Conservation (phyloP, 2,329 filamentous ascomycete genomes). For the Arthroderma sp. region DNA sequence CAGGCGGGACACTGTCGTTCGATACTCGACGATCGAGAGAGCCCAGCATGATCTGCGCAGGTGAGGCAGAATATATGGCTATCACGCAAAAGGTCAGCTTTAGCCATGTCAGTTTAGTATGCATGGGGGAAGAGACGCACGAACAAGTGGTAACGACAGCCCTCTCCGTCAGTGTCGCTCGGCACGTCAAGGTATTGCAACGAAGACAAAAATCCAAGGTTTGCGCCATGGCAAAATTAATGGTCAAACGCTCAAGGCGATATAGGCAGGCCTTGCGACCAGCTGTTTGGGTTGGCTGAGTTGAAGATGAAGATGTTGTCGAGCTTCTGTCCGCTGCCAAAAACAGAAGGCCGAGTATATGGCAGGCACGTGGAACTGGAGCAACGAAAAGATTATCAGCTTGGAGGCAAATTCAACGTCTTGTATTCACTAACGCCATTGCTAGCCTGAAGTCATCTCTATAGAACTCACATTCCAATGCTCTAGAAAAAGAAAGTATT, state of each 20-base stretch:
- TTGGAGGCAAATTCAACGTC: no score
- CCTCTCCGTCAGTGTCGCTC: conserved; percentile 51
- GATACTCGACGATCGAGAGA: conserved; percentile 43
- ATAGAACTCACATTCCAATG: not conserved
- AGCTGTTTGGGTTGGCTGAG: not conserved
- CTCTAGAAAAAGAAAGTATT: conserved; percentile 80
- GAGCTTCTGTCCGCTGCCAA: not conserved
- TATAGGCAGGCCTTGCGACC: not conserved
- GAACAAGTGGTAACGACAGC: conserved; percentile 85
- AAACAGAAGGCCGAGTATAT: no score
- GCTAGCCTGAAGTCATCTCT: no score
- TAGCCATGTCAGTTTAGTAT: not conserved
- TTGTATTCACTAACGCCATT: no score
- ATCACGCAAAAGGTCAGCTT: conserved; percentile 6
- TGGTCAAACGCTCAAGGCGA: not conserved
- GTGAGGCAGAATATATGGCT: conserved; percentile 76
- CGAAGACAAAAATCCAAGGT: conserved; percentile 60
- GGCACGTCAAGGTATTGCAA: conserved; percentile 72
- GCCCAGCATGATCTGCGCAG: conserved; percentile 54
- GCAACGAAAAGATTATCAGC: no score
- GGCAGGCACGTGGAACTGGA: no score
- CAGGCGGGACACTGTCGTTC: conserved; percentile 64
- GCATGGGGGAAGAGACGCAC: conserved; percentile 31
- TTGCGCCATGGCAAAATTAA: conserved; percentile 9
- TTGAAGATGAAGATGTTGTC: not conserved